These are phyloP conservation scores for Populus hybrid DNA, from an alignment of 441 rosid species.

Conservation along the genomic window DNA sequence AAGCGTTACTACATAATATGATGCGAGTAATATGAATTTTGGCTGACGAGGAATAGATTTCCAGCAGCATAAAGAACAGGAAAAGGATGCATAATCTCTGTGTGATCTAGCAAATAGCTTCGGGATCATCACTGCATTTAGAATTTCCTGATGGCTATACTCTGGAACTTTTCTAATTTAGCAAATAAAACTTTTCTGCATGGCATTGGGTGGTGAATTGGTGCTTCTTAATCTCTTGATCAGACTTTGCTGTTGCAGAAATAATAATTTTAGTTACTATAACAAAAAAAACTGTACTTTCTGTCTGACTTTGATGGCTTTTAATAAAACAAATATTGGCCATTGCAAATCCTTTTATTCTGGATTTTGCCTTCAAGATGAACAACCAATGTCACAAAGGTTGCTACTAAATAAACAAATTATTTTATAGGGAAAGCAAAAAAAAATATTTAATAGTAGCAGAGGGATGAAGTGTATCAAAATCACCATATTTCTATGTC, in stretches of 20 bases:
- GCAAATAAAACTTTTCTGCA: background rate
- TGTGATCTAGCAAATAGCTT: background rate
- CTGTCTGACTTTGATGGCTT: background rate
- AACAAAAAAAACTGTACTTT: background rate
- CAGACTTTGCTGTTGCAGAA: background rate
- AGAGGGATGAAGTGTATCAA: no score
- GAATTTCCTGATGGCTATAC: background rate
- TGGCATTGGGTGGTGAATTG: background rate
- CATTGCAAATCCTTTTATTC: background rate
- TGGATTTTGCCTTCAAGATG: background rate
- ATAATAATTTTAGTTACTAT: background rate
- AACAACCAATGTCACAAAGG: background rate
- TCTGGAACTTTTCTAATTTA: no score
- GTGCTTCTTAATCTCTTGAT: background rate
- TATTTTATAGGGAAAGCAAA: no score
- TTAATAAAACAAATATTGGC: background rate
- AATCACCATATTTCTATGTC: no score
- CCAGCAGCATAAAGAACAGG: background rate
- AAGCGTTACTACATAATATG: background rate
- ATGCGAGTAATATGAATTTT: background rate
- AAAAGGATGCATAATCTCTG: background rate
- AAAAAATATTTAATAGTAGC: no score
- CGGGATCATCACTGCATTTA: background rate
- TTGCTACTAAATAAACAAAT: no score
- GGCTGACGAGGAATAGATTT: background rate